Percentiles rank a stretch among this genome's conserved stretches.
Evolutionary conservation across 768 basidiomycete species (phyloP).

Genomic region (Pleurotus djamor): DNA sequence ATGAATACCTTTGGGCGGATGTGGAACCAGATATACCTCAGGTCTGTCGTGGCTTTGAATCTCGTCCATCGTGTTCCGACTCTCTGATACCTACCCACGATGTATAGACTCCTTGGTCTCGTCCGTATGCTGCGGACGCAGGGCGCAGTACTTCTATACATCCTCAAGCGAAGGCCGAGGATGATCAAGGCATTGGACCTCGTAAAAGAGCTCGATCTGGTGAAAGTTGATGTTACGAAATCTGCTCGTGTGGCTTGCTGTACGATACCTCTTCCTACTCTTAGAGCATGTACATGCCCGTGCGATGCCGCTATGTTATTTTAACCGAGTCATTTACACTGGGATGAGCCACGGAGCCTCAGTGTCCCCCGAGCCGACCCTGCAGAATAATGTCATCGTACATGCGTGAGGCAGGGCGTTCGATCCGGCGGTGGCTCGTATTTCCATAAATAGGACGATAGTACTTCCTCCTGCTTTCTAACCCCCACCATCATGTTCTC

Average conservation of each 20-base stretch:
- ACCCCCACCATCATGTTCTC: conserved; percentile 63
- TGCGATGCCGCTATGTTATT: too few relatives aligned
- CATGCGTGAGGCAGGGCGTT: conserved; percentile 2
- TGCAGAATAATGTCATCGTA: not conserved
- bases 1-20: not conserved
- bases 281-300: too few relatives aligned
- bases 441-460: not conserved
- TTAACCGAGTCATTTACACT: too few relatives aligned
- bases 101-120: not conserved
- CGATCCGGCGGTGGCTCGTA: not conserved
- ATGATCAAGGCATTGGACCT: not conserved
- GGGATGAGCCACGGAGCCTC: too few relatives aligned
- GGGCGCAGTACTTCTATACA: not conserved
- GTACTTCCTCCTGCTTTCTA: conserved; percentile 3
- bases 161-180: not conserved
- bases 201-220: conserved; percentile 1
- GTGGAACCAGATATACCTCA: not conserved
- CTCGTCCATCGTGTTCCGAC: not conserved
- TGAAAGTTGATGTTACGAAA: not conserved
- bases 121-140: not conserved
- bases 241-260: too few relatives aligned
- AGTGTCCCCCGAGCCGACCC: too few relatives aligned
- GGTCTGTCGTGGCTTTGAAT: not conserved
- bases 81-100: too few relatives aligned
- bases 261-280: too few relatives aligned